A percentile compares a stretch with the other conserved stretches of the same genome.
Conservation (phyloP, 768 basidiomycete genomes). For the Paxillus involutus region DNA sequence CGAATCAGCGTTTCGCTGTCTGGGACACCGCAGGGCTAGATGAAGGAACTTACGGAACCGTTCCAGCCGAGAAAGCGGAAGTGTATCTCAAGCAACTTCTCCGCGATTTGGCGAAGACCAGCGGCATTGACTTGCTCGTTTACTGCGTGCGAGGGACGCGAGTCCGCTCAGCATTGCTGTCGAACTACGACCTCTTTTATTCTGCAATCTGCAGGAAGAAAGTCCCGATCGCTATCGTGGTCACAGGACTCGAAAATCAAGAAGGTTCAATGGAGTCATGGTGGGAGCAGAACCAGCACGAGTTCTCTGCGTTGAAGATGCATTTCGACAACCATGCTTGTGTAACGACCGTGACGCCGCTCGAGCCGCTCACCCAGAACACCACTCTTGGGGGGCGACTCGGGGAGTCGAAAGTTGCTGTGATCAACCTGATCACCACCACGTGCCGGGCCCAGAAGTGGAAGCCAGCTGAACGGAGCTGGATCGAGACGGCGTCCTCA, state of each 20-base stretch:
- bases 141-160: constrained; percentile 42
- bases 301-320: constrained; percentile 27
- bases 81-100: constrained; percentile 35
- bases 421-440: constrained; percentile 20
- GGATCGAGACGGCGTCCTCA: constrained; percentile 24
- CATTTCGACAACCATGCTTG: constrained; percentile 31
- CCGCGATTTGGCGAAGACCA: constrained; percentile 30
- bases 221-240: constrained; percentile 39
- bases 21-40: constrained; percentile 37
- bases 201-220: constrained; percentile 38
- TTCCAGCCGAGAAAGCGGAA: constrained; percentile 31
- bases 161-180: constrained; percentile 31
- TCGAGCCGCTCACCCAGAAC: constrained; percentile 13
- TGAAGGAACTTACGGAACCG: constrained; percentile 25
- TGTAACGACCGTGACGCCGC: constrained; percentile 26
- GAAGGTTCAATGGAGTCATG: constrained; percentile 32
- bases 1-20: constrained; percentile 16
- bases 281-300: constrained; percentile 27
- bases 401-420: constrained; percentile 21
- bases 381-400: constrained; percentile 15
- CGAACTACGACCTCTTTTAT: constrained; percentile 40
- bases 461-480: constrained; percentile 27
- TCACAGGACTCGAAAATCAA: constrained; percentile 44
- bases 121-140: constrained; percentile 40
- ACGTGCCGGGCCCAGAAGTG: constrained; percentile 24